A percentile compares a stretch with the other conserved stretches of the same genome.
phyloP scores from a whole-genome alignment of 2,329 filamentous ascomycete genomes.

The Claviceps africana region DNA sequence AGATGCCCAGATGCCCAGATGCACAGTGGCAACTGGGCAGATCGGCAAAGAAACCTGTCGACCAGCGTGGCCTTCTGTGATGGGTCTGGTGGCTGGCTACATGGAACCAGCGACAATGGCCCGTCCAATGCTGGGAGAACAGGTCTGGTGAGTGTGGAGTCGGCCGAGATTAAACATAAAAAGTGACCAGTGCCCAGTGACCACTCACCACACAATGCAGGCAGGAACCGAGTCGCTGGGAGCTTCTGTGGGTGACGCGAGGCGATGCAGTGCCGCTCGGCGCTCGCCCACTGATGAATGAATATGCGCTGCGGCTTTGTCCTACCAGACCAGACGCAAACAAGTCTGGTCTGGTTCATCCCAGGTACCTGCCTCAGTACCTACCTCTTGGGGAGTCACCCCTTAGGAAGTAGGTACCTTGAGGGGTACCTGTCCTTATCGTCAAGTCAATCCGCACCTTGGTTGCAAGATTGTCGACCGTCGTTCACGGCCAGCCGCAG shows the following conservation, averaged over 20 bases:
- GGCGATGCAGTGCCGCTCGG: too few species aligned
- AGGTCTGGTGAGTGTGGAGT: background rate
- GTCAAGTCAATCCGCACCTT: background rate
- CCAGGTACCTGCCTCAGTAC: background rate
- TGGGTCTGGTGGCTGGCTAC: too few species aligned
- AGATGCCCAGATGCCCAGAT: too few species aligned
- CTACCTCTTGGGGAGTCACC: too few species aligned
- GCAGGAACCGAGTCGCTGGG: background rate
- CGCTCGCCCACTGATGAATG: too few species aligned
- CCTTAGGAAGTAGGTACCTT: too few species aligned
- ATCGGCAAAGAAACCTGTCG: too few species aligned
- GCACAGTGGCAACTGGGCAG: too few species aligned
- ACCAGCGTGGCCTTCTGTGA: background rate
- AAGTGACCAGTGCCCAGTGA: too few species aligned
- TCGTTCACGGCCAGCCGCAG: background rate
- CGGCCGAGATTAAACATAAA: background rate
- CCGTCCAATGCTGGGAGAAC: background rate
- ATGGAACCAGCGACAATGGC: background rate
- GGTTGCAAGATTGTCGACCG: background rate
- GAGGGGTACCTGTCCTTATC: too few species aligned
- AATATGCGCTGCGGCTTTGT: too few species aligned
- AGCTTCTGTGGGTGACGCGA: background rate
- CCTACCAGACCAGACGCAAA: background rate
- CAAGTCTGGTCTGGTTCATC: background rate
- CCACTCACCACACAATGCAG: too few species aligned